Evolutionary conservation across 495 filamentous ascomycete species (phyloP), one percentile per base, ranked within the genome.

Genomic region (Chaetomidium leptoderma): DNA sequence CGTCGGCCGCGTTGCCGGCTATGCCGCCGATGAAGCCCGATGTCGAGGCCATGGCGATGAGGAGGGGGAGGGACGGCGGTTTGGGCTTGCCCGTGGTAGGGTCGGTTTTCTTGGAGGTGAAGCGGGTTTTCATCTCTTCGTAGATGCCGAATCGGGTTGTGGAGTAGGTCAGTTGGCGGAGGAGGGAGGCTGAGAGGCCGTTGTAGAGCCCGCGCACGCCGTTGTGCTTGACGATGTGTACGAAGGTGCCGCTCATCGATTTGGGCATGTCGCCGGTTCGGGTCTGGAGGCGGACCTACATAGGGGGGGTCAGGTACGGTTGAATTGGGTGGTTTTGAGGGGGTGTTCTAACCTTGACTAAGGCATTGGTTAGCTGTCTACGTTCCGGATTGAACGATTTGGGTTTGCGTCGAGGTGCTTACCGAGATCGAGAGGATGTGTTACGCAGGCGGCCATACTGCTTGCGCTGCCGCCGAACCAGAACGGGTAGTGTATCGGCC

Each of bases 401-500:
- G 29, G 51, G 45, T 5, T 7, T 35, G 43, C 29, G 23, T 29
- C 48, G 29, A 76, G 30, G 17, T 23, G 26, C 83, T 65, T 75
- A 90, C 87, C 78, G 39, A 89, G 78, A 81, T 95, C 90, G 63
- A 97, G 77, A 27, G 92, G 92, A 77, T 97, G 92, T 32, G 92
- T 97, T 23, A 95, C 84, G 61, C 83, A 84, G 11, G 92, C 92
- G 35, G 92, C 91, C 75, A 95, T 86, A 70, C 88, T 92, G 61
- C 87, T 91, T 19, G 92, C 89, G 66, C 87, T 92, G 23, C 92
- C 92, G 37, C 92, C 92, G 72, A 97, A 95, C 92, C 92, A 96
- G 75, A 96, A 93, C 29, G 88, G 88, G 70, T 90, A 90, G 59
- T 81, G 79, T 39, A 86, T 75, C 7, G 64, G 56, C 59, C 74